These are phyloP conservation scores for Pontederia paniculata DNA, from an alignment of 176 grass and related monocot species.

Conservation along the genomic window DNA sequence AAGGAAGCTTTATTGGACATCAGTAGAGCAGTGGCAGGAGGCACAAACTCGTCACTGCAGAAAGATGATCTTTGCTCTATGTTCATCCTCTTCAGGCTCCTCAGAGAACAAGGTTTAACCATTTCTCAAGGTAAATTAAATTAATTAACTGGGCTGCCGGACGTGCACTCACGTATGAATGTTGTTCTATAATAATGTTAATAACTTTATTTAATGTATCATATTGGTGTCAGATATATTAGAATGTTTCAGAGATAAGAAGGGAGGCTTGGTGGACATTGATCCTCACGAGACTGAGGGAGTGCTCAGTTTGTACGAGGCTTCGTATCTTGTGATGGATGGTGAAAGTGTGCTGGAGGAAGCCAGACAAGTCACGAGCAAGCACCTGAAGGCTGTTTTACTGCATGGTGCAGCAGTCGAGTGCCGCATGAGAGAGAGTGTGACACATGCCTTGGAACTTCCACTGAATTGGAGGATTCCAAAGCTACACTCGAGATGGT, in stretches of 20 bases:
- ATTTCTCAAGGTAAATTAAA: slow-evolving; percentile 21
- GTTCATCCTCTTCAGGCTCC: slow-evolving; percentile 15
- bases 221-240: neutral
- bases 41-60: slow-evolving; percentile 3
- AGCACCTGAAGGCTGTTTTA: slow-evolving; percentile 9
- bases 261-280: neutral
- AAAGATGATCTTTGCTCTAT: neutral
- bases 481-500: slow-evolving; percentile 8
- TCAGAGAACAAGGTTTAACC: slow-evolving; percentile 12
- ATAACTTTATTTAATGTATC: neutral
- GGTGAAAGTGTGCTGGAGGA: slow-evolving; percentile 16
- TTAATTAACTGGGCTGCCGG: neutral
- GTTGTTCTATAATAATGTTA: neutral
- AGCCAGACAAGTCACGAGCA: slow-evolving; percentile 15
- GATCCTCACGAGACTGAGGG: slow-evolving; percentile 7
- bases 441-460: slow-evolving; percentile 17
- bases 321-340: slow-evolving; percentile 22
- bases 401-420: neutral
- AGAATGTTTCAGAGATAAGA: neutral
- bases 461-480: slow-evolving; percentile 19
- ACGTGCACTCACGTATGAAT: neutral
- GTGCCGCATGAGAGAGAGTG: slow-evolving; percentile 4
- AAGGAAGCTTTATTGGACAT: neutral
- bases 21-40: neutral
- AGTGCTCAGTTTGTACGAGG: slow-evolving; percentile 19